phyloP scores from a whole-genome alignment of 768 basidiomycete genomes.

The Leucocoprinus sp. region DNA sequence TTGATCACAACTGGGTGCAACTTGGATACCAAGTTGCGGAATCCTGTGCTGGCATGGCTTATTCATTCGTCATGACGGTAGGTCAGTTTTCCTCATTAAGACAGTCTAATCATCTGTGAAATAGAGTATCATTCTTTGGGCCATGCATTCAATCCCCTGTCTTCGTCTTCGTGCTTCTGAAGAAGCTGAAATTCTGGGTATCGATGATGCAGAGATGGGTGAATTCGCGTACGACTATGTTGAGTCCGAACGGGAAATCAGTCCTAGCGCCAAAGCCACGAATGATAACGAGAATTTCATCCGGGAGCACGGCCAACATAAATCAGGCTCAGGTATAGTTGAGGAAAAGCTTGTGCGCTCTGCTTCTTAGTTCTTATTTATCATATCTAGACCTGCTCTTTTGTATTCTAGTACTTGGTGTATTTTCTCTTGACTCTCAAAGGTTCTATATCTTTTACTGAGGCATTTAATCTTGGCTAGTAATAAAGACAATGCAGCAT shows the following conservation, averaged over 20 bases:
- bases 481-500: too few species aligned
- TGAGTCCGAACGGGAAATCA: conserved; percentile 55
- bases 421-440: too few species aligned
- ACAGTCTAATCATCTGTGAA: background rate
- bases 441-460: too few species aligned
- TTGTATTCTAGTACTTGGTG: too few species aligned
- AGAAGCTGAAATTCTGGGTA: conserved; percentile 69
- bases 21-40: conserved; percentile 82
- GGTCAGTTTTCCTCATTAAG: background rate
- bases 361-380: too few species aligned
- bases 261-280: conserved; percentile 21
- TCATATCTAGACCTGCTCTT: too few species aligned
- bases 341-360: too few species aligned
- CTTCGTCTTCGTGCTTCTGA: conserved; percentile 61
- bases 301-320: conserved; percentile 22
- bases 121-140: conserved; percentile 75
- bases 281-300: conserved; percentile 15
- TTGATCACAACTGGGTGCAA: conserved; percentile 75
- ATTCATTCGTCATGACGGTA: conserved; percentile 68
- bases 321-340: conserved; percentile 1
- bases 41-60: conserved; percentile 53
- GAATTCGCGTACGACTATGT: conserved; percentile 89
- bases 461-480: too few species aligned
- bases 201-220: conserved; percentile 87
- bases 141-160: conserved; percentile 83